phyloP scores from a whole-genome alignment of 106 monocot genomes.

The Vanilla planifolia region DNA sequence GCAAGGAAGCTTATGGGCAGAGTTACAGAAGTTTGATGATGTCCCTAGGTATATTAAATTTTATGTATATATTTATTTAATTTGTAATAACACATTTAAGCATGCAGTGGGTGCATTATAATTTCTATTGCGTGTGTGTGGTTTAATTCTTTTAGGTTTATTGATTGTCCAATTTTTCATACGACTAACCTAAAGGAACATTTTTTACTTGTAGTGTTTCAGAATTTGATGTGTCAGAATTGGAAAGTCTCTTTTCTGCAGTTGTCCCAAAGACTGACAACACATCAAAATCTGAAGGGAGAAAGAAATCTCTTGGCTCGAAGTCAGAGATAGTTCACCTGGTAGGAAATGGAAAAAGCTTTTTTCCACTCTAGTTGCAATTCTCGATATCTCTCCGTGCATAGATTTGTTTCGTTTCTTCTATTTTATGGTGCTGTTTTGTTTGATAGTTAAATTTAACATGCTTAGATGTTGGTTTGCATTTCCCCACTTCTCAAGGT shows the following conservation, averaged over 20 bases:
- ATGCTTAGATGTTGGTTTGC: not conserved
- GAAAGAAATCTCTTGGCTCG: slow-evolving; percentile 86
- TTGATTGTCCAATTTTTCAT: not conserved
- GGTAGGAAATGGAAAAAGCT: slow-evolving; percentile 32
- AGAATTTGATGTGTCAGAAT: slow-evolving; percentile 93
- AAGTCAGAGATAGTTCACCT: slow-evolving; percentile 95
- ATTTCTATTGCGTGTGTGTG: not conserved
- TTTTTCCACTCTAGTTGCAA: not conserved
- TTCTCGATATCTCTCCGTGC: not conserved
- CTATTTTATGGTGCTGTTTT: not conserved
- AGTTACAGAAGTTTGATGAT: slow-evolving; percentile 76
- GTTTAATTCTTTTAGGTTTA: not conserved
- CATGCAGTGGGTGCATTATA: not conserved
- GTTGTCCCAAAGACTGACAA: slow-evolving; percentile 70
- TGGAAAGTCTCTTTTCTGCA: slow-evolving; percentile 86
- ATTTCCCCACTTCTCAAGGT: too few relatives aligned
- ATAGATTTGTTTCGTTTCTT: not conserved
- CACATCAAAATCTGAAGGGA: slow-evolving; percentile 62
- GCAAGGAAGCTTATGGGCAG: slow-evolving; percentile 98
- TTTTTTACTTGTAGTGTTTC: slow-evolving; percentile 49
- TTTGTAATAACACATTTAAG: not conserved
- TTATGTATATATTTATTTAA: too few relatives aligned
- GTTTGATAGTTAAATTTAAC: not conserved
- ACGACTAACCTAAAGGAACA: not conserved
- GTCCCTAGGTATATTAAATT: slow-evolving; percentile 41